A percentile compares a stretch with the other conserved stretches of the same genome.
Conservation (phyloP, 139 green algal species). For the Chlamydomonas sp. region DNA sequence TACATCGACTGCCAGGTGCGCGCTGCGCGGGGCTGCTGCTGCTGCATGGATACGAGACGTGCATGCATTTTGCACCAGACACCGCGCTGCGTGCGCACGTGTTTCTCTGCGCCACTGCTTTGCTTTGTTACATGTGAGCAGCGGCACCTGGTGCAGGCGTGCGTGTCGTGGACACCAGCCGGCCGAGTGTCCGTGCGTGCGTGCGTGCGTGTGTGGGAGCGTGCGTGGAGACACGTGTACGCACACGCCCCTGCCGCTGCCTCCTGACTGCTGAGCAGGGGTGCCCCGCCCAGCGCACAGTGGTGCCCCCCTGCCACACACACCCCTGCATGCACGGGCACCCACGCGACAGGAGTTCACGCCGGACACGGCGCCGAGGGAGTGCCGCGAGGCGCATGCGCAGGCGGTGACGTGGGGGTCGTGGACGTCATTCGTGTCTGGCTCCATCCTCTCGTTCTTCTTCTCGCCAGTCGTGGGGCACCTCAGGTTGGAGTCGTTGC, state of each 20-base stretch:
- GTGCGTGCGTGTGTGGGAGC: too few relatives aligned
- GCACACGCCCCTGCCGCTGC: not conserved
- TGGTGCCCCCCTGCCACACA: not conserved
- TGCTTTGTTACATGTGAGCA: too few relatives aligned
- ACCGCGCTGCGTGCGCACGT: too few relatives aligned
- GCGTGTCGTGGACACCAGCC: too few relatives aligned
- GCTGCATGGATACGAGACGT: too few relatives aligned
- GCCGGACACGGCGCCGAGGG: slow-evolving; percentile 14
- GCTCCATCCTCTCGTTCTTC: slow-evolving; percentile 54
- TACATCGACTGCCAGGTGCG: slow-evolving; percentile 56
- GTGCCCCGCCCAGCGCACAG: not conserved
- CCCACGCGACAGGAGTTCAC: slow-evolving; percentile 9
- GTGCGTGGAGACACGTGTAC: not conserved
- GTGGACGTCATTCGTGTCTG: slow-evolving; percentile 56
- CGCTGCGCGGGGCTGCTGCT: too few relatives aligned
- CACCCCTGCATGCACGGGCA: not conserved
- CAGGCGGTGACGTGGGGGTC: slow-evolving; percentile 35
- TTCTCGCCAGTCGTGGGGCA: slow-evolving; percentile 53
- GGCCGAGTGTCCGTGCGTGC: too few relatives aligned
- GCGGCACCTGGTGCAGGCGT: too few relatives aligned
- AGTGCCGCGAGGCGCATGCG: slow-evolving; percentile 26
- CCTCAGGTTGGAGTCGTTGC: slow-evolving; percentile 10
- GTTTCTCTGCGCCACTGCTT: too few relatives aligned
- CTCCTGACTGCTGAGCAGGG: not conserved
- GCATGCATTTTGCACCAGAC: too few relatives aligned